These are phyloP conservation scores for Trametes coccinea DNA, from an alignment of 768 basidiomycete species.

Conservation along the genomic window DNA sequence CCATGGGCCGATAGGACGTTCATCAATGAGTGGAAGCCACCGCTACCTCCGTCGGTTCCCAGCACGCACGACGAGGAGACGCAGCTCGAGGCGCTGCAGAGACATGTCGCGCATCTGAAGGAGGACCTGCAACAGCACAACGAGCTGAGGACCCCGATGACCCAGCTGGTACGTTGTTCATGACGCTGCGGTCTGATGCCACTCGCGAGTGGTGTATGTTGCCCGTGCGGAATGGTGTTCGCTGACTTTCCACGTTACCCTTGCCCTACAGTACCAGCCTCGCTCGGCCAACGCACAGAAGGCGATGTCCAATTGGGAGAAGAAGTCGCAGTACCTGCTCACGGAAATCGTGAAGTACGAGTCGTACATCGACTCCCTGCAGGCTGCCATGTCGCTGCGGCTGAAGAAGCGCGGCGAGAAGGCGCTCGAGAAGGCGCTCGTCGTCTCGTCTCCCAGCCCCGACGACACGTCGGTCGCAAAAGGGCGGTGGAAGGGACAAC, in stretches of 20 bases:
- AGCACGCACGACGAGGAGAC: conserved; percentile 91
- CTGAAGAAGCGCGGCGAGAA: conserved; percentile 92
- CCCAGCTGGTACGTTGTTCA: conserved; percentile 54
- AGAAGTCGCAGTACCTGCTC: conserved; percentile 84
- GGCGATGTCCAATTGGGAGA: conserved; percentile 90
- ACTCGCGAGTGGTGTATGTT: conserved; percentile 20
- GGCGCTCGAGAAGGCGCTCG: conserved; percentile 62
- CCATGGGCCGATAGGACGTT: conserved; percentile 74
- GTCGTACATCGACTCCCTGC: conserved; percentile 89
- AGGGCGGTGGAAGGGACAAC: conserved; percentile 42
- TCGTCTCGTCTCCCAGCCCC: conserved; percentile 31
- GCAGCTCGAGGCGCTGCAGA: conserved; percentile 86
- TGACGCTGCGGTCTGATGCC: conserved; percentile 23
- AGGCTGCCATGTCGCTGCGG: conserved; percentile 78
- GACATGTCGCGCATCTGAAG: conserved; percentile 75
- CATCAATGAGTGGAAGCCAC: conserved; percentile 95
- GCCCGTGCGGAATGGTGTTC: conserved; percentile 6
- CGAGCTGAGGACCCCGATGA: conserved; percentile 81
- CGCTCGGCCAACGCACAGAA: conserved; percentile 73
- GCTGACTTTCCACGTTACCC: conserved; percentile 11
- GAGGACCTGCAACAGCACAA: conserved; percentile 83
- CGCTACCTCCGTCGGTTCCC: conserved; percentile 77
- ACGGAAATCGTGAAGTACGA: conserved; percentile 96
- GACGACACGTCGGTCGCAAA: conserved; percentile 30
- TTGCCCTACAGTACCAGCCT: conserved; percentile 66